These are phyloP conservation scores for Moniliophthora roreri DNA, from an alignment of 1,284 basidiomycete species.

Conservation along the genomic window DNA sequence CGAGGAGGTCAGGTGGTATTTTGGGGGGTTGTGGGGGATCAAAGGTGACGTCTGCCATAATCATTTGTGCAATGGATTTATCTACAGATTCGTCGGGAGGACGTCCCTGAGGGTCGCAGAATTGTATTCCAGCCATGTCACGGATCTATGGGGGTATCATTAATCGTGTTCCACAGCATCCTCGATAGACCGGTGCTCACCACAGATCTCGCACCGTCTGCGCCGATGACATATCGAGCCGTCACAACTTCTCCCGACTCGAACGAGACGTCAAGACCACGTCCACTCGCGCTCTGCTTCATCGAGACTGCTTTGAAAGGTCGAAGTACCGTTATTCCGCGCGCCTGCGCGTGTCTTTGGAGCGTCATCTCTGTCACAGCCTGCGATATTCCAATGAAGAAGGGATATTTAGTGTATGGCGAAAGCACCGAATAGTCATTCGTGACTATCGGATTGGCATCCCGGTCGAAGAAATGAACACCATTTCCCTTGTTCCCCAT, in stretches of 20 bases:
- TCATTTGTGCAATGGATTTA: conserved; percentile 28
- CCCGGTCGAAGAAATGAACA: conserved; percentile 31
- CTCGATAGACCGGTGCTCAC: conserved; percentile 31
- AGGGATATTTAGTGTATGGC: conserved; percentile 45
- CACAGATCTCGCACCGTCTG: conserved; percentile 54
- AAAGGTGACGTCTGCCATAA: conserved; percentile 35
- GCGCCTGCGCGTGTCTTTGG: conserved; percentile 30
- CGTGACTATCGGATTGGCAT: conserved; percentile 22
- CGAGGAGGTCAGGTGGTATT: conserved; percentile 12
- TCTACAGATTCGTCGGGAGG: conserved; percentile 16
- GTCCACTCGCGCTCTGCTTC: conserved; percentile 20
- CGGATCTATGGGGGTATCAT: conserved; percentile 26
- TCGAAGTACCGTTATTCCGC: conserved; percentile 33
- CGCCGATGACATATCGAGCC: conserved; percentile 51
- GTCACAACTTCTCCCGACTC: conserved; percentile 47
- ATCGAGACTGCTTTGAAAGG: conserved; percentile 37
- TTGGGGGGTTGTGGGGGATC: conserved; percentile 17
- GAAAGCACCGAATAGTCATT: conserved; percentile 33
- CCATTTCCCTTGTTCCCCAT: conserved; percentile 33
- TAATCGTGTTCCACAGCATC: neutral
- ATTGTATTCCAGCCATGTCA: conserved; percentile 29
- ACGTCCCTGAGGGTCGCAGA: conserved; percentile 32
- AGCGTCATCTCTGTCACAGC: conserved; percentile 45
- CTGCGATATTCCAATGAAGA: conserved; percentile 45
- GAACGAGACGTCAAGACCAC: conserved; percentile 42